Evolutionary conservation across 306 rosid genomes (phyloP).

Genomic region (Malus domestica): DNA sequence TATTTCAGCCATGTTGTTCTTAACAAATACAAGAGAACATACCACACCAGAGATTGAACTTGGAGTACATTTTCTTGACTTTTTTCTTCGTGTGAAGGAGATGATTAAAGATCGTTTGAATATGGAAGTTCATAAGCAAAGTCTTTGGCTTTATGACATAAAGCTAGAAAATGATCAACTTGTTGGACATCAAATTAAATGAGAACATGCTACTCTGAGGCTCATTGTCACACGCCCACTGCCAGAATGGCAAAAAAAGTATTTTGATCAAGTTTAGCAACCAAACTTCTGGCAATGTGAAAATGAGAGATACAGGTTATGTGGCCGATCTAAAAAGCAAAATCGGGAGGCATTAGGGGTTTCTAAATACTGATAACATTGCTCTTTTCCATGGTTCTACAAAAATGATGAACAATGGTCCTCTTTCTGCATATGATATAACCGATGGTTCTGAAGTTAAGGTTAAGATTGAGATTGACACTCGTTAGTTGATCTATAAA

Average conservation of each 20-base stretch:
- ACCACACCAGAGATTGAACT: constrained; percentile 12
- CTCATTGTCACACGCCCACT: constrained; percentile 8
- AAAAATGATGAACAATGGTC: constrained; percentile 4
- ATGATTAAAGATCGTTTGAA: constrained; percentile 9
- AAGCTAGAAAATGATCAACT: neutral
- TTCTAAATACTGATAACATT: neutral
- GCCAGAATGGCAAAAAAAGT: neutral
- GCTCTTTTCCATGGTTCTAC: neutral
- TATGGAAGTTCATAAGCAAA: constrained; percentile 18
- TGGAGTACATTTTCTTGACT: neutral
- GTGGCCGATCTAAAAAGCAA: constrained; percentile 15
- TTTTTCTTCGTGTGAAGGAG: constrained; percentile 17
- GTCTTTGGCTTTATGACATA: constrained; percentile 8
- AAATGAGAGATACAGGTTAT: constrained; percentile 14
- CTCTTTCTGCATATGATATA: constrained; percentile 23
- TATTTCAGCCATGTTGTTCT: neutral
- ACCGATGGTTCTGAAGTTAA: constrained; percentile 14
- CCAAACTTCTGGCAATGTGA: constrained; percentile 12
- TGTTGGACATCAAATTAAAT: neutral
- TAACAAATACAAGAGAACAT: constrained; percentile 3
- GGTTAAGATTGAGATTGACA: neutral
- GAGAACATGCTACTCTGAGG: neutral
- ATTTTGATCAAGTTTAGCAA: neutral
- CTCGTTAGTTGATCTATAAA: constrained; percentile 1
- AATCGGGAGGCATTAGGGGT: constrained; percentile 21